phyloP scores from a whole-genome alignment of 129 eudicot species.

The Flaveria sonorensis region DNA sequence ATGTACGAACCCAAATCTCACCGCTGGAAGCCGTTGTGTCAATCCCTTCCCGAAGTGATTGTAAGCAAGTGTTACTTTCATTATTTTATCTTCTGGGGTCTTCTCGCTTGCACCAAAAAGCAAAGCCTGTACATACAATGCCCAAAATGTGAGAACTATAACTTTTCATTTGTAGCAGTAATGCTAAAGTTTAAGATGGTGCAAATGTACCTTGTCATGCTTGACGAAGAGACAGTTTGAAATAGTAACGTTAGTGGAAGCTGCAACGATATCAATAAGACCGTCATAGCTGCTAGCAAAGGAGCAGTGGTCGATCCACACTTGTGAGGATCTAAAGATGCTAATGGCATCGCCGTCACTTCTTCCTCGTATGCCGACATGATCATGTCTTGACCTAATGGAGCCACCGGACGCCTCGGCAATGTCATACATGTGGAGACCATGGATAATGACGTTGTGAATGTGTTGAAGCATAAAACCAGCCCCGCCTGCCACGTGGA shows the following conservation, averaged over 20 bases:
- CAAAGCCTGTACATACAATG: constrained; percentile 36
- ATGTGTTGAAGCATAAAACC: constrained; percentile 53
- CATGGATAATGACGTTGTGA: constrained; percentile 46
- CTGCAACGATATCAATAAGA: constrained; percentile 46
- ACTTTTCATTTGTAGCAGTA: background rate
- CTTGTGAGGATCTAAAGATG: constrained; percentile 35
- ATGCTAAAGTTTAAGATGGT: background rate
- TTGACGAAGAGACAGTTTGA: constrained; percentile 53
- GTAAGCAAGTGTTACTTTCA: constrained; percentile 50
- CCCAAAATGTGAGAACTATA: background rate
- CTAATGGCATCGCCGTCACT: constrained; percentile 55
- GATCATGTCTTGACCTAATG: constrained; percentile 44
- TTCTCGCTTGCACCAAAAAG: constrained; percentile 51
- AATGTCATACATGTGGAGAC: constrained; percentile 41
- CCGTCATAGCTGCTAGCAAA: constrained; percentile 45
- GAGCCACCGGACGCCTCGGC: constrained; percentile 38
- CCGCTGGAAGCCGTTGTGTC: constrained; percentile 48
- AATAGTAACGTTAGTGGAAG: constrained; percentile 50
- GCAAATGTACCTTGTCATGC: constrained; percentile 41
- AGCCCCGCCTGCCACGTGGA: constrained; percentile 45
- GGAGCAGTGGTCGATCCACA: constrained; percentile 55
- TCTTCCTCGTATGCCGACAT: constrained; percentile 38
- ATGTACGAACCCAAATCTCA: constrained; percentile 45
- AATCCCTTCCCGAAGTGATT: constrained; percentile 57
- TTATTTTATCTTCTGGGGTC: constrained; percentile 32